Evolutionary conservation across 352 stramenopile species (phyloP), one percentile per base, ranked within the genome.

Genomic region (Pythium periplocum): DNA sequence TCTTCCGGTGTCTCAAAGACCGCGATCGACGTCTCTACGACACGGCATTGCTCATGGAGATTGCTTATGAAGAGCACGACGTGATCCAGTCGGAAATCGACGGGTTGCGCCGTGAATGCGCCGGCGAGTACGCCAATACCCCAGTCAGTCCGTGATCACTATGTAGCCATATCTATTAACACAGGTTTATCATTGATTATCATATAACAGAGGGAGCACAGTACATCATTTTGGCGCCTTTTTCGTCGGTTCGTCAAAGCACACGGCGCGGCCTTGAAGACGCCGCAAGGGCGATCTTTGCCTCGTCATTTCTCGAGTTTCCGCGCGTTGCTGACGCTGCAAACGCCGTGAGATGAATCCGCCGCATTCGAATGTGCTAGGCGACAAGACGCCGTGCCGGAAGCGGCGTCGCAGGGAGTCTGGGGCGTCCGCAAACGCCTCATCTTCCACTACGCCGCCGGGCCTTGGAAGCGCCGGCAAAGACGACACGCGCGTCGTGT

Each of bases 1-100:
- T 90, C 40, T 87, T 87, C 40, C 67, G 69, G 0, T 66, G 79
- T 34, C 61, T 90, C 10, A 85, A 82, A 44, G 65, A 76, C 36
- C 73, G 79, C 17, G 77, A 87, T 49, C 59, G 70, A 55, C 66
- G 75, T 4, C 73, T 90, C 40, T 75, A 87, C 37, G 79, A 87
- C 49, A 64, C 73, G 6, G 49, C 73, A 5, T 41, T 90, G 49
- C 49, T 87, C 12, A 61, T 90, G 61, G 76, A 90, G 39, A 61
- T 90, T 9, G 73, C 68, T 1, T 53, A 57, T 35, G 68, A 83
- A 9, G 76, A 90, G 43, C 75, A 85, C 33, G 42, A 71, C 26
- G 35, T 77, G 1, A 42, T 87, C 3, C 53, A 57, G 38, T 39
- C 43, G 8, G 54, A 71, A 6, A 61, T 73, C 36, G 41, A 61